Conservation (phyloP, 108 stramenopile genomes). For the Pinguiococcus pyrenoidosus region DNA sequence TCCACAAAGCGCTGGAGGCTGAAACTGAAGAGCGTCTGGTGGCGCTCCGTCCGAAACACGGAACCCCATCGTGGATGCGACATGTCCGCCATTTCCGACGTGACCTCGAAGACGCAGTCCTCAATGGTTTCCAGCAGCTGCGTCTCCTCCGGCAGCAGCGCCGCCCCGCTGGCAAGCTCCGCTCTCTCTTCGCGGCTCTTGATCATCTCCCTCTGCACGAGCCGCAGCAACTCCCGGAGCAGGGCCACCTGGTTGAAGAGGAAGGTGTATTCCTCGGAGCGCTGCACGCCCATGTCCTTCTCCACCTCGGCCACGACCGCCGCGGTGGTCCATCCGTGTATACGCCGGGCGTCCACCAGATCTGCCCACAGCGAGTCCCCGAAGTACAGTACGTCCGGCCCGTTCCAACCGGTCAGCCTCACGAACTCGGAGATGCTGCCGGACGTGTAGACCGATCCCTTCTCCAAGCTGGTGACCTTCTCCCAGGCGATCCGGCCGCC, state of each 20-base stretch:
- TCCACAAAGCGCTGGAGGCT: conserved; percentile 31
- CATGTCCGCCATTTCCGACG: conserved; percentile 18
- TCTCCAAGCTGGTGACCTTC: conserved; percentile 18
- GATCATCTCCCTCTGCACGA: conserved; percentile 16
- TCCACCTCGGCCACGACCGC: conserved; percentile 66
- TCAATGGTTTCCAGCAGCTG: conserved; percentile 21
- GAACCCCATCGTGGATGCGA: conserved; percentile 31
- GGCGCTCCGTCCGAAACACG: conserved; percentile 23
- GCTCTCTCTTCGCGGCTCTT: background rate
- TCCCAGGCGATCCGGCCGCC: conserved; percentile 31
- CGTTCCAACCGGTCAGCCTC: conserved; percentile 24
- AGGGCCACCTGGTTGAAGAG: conserved; percentile 7
- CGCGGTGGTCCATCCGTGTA: conserved; percentile 75
- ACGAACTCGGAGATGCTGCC: conserved; percentile 25
- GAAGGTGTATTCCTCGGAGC: conserved; percentile 4
- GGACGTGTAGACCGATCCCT: conserved; percentile 25
- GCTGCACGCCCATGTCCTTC: too few species aligned
- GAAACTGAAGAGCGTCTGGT: conserved; percentile 32
- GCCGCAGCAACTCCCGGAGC: conserved; percentile 17
- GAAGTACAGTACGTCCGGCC: conserved; percentile 67
- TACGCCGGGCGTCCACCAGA: conserved; percentile 77
- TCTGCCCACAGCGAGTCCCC: conserved; percentile 84
- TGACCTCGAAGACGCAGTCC: conserved; percentile 2
- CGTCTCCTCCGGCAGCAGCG: conserved; percentile 13
- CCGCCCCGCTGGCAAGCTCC: background rate